A percentile compares a stretch with the other conserved stretches of the same genome.
Conservation (phyloP, 73 alveolate species). For the Halteria grandinella region DNA sequence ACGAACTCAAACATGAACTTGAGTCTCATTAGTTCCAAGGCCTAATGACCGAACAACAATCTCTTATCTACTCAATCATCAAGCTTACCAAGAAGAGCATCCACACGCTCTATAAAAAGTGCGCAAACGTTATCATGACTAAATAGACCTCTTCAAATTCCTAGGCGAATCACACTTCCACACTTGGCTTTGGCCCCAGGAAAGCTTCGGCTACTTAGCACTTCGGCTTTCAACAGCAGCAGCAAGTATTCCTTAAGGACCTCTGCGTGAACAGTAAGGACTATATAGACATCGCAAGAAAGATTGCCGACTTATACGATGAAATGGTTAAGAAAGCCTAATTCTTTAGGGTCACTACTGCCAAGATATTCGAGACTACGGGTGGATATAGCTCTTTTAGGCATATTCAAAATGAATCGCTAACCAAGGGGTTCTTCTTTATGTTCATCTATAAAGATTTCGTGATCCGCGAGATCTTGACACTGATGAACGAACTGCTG, state of each 20-base stretch:
- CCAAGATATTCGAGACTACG: constrained; percentile 24
- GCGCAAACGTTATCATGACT: constrained; percentile 26
- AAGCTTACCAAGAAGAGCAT: constrained; percentile 20
- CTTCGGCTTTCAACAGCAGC: no score
- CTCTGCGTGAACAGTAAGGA: background rate
- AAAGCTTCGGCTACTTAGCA: no score
- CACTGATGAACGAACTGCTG: constrained; percentile 14
- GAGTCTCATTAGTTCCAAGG: constrained; percentile 42
- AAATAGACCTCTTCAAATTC: no score
- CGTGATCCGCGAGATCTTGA: constrained; percentile 19
- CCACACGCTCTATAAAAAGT: constrained; percentile 21
- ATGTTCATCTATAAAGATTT: constrained; percentile 41
- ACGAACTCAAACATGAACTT: constrained; percentile 13
- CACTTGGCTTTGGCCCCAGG: no score
- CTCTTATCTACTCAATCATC: constrained; percentile 10
- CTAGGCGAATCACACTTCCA: no score
- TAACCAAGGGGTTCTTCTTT: constrained; percentile 43
- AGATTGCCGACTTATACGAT: constrained; percentile 42
- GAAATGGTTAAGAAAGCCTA: constrained; percentile 43
- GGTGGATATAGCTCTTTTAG: constrained; percentile 26
- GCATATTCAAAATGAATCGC: constrained; percentile 6
- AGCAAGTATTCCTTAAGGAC: constrained; percentile 28
- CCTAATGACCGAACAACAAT: constrained; percentile 20
- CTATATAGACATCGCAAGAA: constrained; percentile 41
- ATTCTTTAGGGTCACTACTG: constrained; percentile 21